A percentile compares a stretch with the other conserved stretches of the same genome.
Conservation (phyloP, 805 yeast species). For the Isabelozyma heimii region DNA sequence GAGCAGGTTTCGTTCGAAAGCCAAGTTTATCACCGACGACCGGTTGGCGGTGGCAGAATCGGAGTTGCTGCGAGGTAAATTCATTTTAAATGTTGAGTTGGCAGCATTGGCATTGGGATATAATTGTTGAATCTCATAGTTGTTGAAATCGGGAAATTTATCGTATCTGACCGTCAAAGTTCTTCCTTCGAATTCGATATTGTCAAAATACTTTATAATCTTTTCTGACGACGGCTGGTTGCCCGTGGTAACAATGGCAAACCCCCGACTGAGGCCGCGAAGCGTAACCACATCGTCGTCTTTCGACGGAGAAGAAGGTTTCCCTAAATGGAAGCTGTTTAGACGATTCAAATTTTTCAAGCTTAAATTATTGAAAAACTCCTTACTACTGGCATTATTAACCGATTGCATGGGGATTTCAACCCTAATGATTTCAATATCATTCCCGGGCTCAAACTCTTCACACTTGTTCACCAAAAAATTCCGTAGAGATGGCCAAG, state of each 20-base stretch:
- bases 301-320: neutral
- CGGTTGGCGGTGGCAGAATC: neutral
- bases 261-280: constrained; percentile 44
- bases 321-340: constrained; percentile 6
- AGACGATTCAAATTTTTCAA: constrained; percentile 1
- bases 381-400: neutral
- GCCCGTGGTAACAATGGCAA: constrained; percentile 59
- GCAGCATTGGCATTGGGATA: constrained; percentile 6
- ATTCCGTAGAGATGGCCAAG: constrained; percentile 30
- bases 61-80: neutral
- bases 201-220: constrained; percentile 51
- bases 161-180: constrained; percentile 60
- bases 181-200: constrained; percentile 56
- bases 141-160: constrained; percentile 44
- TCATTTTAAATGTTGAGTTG: neutral
- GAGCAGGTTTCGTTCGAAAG: constrained; percentile 29
- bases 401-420: constrained; percentile 39
- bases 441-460: constrained; percentile 23
- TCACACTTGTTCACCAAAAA: constrained; percentile 22
- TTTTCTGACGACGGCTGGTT: constrained; percentile 44
- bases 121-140: constrained; percentile 24
- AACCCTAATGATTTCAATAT: constrained; percentile 29
- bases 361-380: neutral
- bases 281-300: neutral
- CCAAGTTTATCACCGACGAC: constrained; percentile 11